A percentile compares a stretch with the other conserved stretches of the same genome.
Evolutionary conservation across 106 monocot genomes (phyloP).

Genomic region (Dendrobium officinale): DNA sequence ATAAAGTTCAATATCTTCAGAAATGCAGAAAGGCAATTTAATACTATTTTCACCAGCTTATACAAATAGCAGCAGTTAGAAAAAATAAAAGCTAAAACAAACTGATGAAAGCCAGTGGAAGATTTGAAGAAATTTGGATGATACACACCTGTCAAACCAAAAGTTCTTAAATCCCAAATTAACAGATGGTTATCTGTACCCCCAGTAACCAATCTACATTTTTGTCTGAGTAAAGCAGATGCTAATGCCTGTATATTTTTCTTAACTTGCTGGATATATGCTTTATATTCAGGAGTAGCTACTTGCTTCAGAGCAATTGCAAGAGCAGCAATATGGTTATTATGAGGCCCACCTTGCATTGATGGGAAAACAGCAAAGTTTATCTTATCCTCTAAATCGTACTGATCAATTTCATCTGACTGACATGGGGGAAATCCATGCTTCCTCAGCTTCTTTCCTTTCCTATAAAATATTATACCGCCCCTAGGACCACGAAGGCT

Average conservation of each 20-base stretch:
- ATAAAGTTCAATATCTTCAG: neutral
- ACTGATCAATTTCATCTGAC: constrained; percentile 54
- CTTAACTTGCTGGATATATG: constrained; percentile 94
- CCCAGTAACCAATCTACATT: constrained; percentile 90
- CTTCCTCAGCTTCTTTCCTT: constrained; percentile 57
- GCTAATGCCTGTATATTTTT: constrained; percentile 91
- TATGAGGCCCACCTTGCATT: constrained; percentile 94
- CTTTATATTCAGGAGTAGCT: constrained; percentile 79
- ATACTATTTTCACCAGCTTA: neutral
- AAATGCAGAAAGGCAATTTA: neutral
- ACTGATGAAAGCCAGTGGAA: neutral
- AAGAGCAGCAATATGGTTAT: constrained; percentile 93
- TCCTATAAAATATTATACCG: constrained; percentile 91
- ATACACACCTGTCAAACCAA: constrained; percentile 78
- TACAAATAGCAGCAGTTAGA: neutral
- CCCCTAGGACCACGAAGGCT: constrained; percentile 92
- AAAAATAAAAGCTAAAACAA: neutral
- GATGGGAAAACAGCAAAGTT: constrained; percentile 94
- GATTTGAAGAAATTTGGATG: neutral
- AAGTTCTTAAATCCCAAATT: constrained; percentile 94
- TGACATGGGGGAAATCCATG: constrained; percentile 29
- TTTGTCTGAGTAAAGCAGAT: constrained; percentile 75
- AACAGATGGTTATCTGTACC: constrained; percentile 95
- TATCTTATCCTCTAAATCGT: constrained; percentile 89
- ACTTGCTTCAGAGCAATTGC: constrained; percentile 90